These are phyloP conservation scores for Acrocalymma vagum DNA, from an alignment of 2,329 filamentous ascomycete genomes.

Conservation along the genomic window DNA sequence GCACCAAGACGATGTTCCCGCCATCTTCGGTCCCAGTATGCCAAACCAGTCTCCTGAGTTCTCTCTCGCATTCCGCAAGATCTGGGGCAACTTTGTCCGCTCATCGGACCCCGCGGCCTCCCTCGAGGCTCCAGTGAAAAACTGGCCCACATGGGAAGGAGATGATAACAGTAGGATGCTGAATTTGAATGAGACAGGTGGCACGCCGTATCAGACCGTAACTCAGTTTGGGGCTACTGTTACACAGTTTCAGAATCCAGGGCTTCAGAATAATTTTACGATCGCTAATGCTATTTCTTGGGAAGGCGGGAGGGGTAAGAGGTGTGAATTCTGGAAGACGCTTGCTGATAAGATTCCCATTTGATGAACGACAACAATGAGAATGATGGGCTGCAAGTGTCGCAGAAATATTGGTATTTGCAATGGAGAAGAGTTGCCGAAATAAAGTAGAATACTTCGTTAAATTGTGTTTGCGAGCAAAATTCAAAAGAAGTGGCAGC, in stretches of 20 bases:
- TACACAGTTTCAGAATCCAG: slow-evolving; percentile 13
- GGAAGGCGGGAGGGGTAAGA: slow-evolving; percentile 16
- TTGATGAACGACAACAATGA: too few relatives aligned
- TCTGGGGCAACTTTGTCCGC: slow-evolving; percentile 19
- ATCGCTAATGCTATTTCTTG: slow-evolving; percentile 19
- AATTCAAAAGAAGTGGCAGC: neutral
- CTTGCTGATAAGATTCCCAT: slow-evolving; percentile 13
- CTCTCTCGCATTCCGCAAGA: slow-evolving; percentile 10
- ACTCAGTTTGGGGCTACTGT: slow-evolving; percentile 10
- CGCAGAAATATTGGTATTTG: too few relatives aligned
- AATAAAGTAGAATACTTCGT: too few relatives aligned
- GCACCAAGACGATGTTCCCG: slow-evolving; percentile 23
- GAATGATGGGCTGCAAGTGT: too few relatives aligned
- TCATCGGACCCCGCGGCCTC: slow-evolving; percentile 4
- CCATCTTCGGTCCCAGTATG: slow-evolving; percentile 25
- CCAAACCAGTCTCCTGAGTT: slow-evolving; percentile 19
- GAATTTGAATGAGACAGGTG: slow-evolving; percentile 26
- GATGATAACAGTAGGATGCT: slow-evolving; percentile 7
- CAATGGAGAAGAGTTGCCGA: too few relatives aligned
- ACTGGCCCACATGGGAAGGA: neutral
- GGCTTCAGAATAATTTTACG: slow-evolving; percentile 12
- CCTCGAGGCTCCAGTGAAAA: neutral
- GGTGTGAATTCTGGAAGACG: slow-evolving; percentile 20
- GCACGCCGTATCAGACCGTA: slow-evolving; percentile 12
- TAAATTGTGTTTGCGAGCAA: too few relatives aligned